phyloP scores from a whole-genome alignment of 768 basidiomycete genomes.

The Lanmaoa pseudosensibilis region DNA sequence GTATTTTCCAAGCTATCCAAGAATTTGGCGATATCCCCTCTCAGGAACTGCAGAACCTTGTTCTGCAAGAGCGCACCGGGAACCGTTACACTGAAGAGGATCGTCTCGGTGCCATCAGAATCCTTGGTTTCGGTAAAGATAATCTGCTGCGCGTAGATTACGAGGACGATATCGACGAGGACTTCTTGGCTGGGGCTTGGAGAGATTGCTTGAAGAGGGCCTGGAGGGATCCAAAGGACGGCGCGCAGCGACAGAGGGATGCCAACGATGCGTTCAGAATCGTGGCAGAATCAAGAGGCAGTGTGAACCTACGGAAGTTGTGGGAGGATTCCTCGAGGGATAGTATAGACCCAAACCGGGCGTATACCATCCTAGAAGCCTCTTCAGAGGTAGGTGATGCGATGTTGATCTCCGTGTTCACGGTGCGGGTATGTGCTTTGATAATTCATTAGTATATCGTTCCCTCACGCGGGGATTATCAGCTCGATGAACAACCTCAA shows the following conservation, averaged over 20 bases:
- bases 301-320: conserved; percentile 44
- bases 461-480: conserved; percentile 9
- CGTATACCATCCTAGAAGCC: conserved; percentile 70
- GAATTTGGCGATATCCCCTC: conserved; percentile 47
- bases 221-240: conserved; percentile 46
- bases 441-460: background rate
- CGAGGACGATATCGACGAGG: conserved; percentile 65
- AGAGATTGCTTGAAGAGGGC: conserved; percentile 55
- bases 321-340: conserved; percentile 57
- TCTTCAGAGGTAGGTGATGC: conserved; percentile 71
- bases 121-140: conserved; percentile 69
- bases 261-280: conserved; percentile 71
- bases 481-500: conserved; percentile 73
- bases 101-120: conserved; percentile 42
- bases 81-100: conserved; percentile 65
- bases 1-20: conserved; percentile 51
- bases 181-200: conserved; percentile 74
- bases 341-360: conserved; percentile 66
- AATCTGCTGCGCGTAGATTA: conserved; percentile 64
- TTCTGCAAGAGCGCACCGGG: conserved; percentile 60
- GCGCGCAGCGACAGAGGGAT: conserved; percentile 47
- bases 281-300: conserved; percentile 63
- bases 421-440: conserved; percentile 56
- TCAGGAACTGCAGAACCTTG: conserved; percentile 53
- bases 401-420: conserved; percentile 73